phyloP scores from a whole-genome alignment of 1,284 basidiomycete species.

The Clitocybe nebularis region DNA sequence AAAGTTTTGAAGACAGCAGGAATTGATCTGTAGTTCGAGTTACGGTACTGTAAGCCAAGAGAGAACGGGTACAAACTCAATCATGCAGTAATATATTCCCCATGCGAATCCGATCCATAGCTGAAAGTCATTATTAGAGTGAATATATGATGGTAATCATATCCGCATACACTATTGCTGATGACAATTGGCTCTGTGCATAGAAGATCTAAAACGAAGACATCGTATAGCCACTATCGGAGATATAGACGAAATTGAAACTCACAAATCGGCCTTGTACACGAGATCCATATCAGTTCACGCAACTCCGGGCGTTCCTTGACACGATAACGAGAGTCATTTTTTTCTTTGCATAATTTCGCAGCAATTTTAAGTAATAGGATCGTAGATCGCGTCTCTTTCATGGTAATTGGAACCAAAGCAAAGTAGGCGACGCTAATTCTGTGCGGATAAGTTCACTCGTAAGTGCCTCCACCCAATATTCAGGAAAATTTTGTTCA shows the following conservation, averaged over 20 bases:
- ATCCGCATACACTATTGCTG: conserved; percentile 60
- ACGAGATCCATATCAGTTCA: conserved; percentile 60
- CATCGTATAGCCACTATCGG: conserved; percentile 3
- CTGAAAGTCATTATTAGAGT: conserved; percentile 20
- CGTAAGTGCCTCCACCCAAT: too few species aligned
- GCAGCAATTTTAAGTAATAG: conserved; percentile 58
- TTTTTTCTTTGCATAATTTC: conserved; percentile 57
- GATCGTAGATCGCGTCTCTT: conserved; percentile 63
- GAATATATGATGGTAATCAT: neutral
- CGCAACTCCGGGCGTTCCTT: conserved; percentile 52
- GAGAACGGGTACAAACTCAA: conserved; percentile 41
- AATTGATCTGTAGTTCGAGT: conserved; percentile 43
- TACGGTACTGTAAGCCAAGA: neutral
- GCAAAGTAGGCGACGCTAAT: conserved; percentile 38
- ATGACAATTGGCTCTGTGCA: conserved; percentile 75
- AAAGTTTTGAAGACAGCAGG: conserved; percentile 56
- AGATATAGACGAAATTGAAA: conserved; percentile 12
- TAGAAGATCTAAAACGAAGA: conserved; percentile 44
- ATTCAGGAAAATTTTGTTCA: too few species aligned
- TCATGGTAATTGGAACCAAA: conserved; percentile 45
- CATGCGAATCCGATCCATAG: conserved; percentile 76
- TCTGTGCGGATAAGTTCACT: conserved; percentile 1
- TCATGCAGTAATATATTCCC: conserved; percentile 72
- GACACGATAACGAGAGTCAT: conserved; percentile 57
- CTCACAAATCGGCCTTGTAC: conserved; percentile 66